A percentile compares a stretch with the other conserved stretches of the same genome.
Evolutionary conservation across 2,329 filamentous ascomycete species (phyloP).

Genomic region (Arthrobotrys pseudoclavata): DNA sequence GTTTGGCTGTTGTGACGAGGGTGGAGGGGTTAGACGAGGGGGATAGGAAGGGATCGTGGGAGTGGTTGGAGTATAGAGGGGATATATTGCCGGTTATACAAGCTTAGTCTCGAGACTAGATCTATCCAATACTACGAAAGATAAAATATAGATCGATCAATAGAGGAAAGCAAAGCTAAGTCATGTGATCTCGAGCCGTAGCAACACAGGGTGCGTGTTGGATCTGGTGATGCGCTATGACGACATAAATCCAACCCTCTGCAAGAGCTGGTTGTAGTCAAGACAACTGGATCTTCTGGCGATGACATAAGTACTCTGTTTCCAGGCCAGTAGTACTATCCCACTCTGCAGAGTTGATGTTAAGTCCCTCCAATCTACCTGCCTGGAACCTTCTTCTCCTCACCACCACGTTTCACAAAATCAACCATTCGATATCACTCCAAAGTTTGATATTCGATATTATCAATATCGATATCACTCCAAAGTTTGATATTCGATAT

Average conservation of each 20-base stretch:
- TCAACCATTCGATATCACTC: constrained; percentile 12
- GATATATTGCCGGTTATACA: constrained; percentile 52
- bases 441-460: constrained; percentile 2
- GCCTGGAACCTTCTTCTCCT: constrained; percentile 13
- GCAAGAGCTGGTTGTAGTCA: constrained; percentile 5
- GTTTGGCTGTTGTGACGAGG: constrained; percentile 48
- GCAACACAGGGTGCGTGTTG: constrained; percentile 19
- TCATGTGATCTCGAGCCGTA: constrained; percentile 14
- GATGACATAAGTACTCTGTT: constrained; percentile 43
- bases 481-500: constrained; percentile 5
- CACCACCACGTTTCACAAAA: constrained; percentile 25
- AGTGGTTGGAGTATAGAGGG: constrained; percentile 58
- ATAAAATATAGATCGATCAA: neutral
- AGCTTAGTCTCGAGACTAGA: neutral
- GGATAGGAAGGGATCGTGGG: constrained; percentile 59
- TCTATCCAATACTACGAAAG: neutral
- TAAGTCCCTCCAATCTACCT: neutral
- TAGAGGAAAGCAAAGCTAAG: neutral
- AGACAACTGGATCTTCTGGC: constrained; percentile 11
- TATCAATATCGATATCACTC: neutral
- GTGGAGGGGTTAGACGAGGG: constrained; percentile 53
- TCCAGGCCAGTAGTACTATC: neutral
- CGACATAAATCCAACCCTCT: constrained; percentile 40
- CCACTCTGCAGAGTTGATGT: neutral
- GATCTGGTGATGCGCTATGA: constrained; percentile 54